These are phyloP conservation scores for Apiotrichum brassicae DNA, from an alignment of 1,284 basidiomycete species.

Conservation along the genomic window DNA sequence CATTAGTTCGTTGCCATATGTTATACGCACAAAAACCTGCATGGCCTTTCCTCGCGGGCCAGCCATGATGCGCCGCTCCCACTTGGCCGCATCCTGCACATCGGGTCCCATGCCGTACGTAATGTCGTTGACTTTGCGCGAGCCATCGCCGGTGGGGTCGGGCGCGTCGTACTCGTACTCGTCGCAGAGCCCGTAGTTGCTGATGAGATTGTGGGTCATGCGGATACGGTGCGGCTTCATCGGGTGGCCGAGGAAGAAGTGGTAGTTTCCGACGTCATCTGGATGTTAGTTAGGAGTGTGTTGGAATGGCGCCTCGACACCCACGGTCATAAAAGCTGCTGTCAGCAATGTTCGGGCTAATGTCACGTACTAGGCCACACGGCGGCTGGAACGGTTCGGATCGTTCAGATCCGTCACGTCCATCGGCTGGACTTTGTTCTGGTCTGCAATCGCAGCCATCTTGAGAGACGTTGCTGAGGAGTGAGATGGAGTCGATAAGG, in stretches of 20 bases:
- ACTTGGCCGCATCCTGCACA: constrained; percentile 23
- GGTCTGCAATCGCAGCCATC: constrained; percentile 11
- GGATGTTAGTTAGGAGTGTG: not conserved
- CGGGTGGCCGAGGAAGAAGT: constrained; percentile 79
- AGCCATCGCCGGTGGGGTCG: constrained; percentile 23
- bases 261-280: constrained; percentile 49
- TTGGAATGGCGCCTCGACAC: not conserved
- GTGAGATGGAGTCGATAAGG: not conserved
- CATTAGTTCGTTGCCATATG: not conserved
- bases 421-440: constrained; percentile 12
- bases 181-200: constrained; percentile 70
- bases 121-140: constrained; percentile 25
- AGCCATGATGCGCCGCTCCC: constrained; percentile 26
- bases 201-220: constrained; percentile 85
- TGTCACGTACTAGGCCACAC: constrained; percentile 21
- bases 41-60: constrained; percentile 54
- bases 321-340: constrained; percentile 35
- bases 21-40: constrained; percentile 71
- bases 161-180: constrained; percentile 28
- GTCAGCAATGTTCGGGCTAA: not conserved
- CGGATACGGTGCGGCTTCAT: constrained; percentile 95
- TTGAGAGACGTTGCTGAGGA: not conserved
- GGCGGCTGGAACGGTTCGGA: constrained; percentile 14
- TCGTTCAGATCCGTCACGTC: constrained; percentile 19
- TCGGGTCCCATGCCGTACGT: constrained; percentile 14